Evolutionary conservation across 306 rosid genomes (phyloP), one percentile per base, ranked within the genome.

Genomic region (Vigna hirtella): DNA sequence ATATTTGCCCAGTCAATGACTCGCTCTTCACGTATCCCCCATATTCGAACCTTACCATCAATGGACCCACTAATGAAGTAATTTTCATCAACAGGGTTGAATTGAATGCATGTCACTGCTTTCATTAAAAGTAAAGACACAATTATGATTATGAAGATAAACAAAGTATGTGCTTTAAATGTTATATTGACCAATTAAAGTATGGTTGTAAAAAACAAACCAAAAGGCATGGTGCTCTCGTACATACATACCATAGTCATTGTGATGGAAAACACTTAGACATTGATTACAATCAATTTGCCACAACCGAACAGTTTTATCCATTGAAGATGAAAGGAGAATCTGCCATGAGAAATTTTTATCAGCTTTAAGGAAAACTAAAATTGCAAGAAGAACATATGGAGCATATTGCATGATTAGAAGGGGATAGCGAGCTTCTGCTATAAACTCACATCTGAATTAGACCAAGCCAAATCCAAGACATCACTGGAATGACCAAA

Each of bases 381-480:
- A 45, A 48, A 22, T 57, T 55, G 48, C 65, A 73, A 40, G 62
- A 42, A 40, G 13, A 79, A 53, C 22, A 43, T 18, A 22, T 22
- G 30, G 42, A 51, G 24, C 3, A 18, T 11, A n/a, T 50, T 38
- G 49, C 76, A 61, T 20, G 24, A 66, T 64, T 57, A 2, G n/a
- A 32, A 30, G 53, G 66, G 38, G 22, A 36, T 26, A 13, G 64
- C 34, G 30, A 74, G 62, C 72, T 64, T 59, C 45, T 20, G 32
- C 24, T 12, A 16, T 58, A 40, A 55, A 83, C 97, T 92, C 84
- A 90, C 96, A 63, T 87, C 86, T 47, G 95, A 90, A 87, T 72
- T 77, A 56, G 91, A 90, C 95, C 95, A 92, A 63, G 95, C 93
- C 77, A 92, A 79, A 82, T 92, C 95, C 86, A 92, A 88, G 75